Conservation (phyloP, 2,329 filamentous ascomycete species). For the Blumeria graminis region DNA sequence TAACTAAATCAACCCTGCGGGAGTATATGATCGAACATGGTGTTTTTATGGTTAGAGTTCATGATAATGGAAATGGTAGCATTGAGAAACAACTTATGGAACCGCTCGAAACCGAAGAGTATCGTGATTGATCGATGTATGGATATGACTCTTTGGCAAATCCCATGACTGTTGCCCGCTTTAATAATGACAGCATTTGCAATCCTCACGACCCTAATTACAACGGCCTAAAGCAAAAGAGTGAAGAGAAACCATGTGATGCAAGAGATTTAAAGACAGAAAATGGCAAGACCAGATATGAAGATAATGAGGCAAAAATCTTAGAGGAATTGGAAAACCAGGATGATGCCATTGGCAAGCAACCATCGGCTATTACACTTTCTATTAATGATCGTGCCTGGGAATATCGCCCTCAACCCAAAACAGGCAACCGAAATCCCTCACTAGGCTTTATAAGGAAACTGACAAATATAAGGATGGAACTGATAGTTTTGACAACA, state of each 20-base stretch:
- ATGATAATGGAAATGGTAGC: neutral
- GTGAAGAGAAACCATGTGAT: neutral
- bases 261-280: no score
- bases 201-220: neutral
- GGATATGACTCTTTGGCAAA: neutral
- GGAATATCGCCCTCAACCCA: neutral
- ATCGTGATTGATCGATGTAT: neutral
- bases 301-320: no score
- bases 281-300: no score
- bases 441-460: neutral
- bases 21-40: neutral
- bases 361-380: neutral
- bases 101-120: neutral
- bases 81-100: neutral
- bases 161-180: neutral
- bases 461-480: no score
- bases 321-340: no score
- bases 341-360: no score
- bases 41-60: neutral
- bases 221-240: neutral
- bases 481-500: no score
- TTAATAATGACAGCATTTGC: neutral
- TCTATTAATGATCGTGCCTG: neutral
- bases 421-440: neutral
- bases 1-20: neutral